Percentiles rank a stretch among this genome's conserved stretches.
Conservation (phyloP, 2,329 filamentous ascomycete species). For the Fusarium multiceps region DNA sequence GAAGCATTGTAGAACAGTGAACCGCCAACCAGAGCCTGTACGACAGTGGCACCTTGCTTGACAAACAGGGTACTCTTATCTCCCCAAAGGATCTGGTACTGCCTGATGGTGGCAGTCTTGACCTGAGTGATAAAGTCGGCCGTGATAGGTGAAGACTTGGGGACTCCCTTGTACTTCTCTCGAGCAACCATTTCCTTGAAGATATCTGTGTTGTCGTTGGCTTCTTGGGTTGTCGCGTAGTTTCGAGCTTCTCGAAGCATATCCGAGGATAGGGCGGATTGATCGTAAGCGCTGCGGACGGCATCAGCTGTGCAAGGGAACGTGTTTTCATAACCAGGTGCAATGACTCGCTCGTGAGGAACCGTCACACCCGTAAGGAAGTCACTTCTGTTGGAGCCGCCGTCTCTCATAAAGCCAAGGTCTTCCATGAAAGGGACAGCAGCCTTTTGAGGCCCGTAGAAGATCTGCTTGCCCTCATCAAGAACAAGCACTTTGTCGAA, state of each 20-base stretch:
- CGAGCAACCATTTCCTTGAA: conserved; percentile 64
- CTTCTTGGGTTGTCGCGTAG: conserved; percentile 63
- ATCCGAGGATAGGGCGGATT: conserved; percentile 58
- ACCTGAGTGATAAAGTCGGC: conserved; percentile 66
- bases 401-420: conserved; percentile 70
- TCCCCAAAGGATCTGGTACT: conserved; percentile 74
- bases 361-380: conserved; percentile 75
- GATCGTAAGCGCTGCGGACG: conserved; percentile 62
- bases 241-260: conserved; percentile 66
- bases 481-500: conserved; percentile 79
- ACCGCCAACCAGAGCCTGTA: conserved; percentile 71
- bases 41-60: conserved; percentile 67
- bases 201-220: conserved; percentile 60
- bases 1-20: conserved; percentile 75
- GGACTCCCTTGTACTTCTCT: conserved; percentile 66
- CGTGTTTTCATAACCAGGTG: conserved; percentile 49
- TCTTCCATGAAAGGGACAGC: conserved; percentile 73
- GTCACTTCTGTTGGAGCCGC: conserved; percentile 72
- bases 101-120: conserved; percentile 64
- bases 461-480: conserved; percentile 73
- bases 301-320: conserved; percentile 58
- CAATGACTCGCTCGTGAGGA: conserved; percentile 74
- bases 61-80: conserved; percentile 72
- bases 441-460: conserved; percentile 68
- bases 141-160: conserved; percentile 66